Conservation (phyloP, 805 yeast genomes). For the Kluyveromyces starmeri region DNA sequence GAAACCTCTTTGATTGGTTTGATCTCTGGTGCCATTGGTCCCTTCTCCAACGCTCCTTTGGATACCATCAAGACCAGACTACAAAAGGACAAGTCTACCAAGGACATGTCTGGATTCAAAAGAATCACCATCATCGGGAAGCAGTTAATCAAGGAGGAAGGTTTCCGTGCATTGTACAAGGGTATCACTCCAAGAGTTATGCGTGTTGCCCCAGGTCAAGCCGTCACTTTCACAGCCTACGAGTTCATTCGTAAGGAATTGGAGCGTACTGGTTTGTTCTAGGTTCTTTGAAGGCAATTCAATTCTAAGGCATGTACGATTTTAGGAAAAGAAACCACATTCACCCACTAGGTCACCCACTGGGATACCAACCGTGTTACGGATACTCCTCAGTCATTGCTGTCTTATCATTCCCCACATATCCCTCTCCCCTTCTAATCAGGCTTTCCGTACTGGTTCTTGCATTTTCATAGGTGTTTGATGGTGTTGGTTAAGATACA, state of each 20-base stretch:
- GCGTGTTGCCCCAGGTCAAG: constrained; percentile 99
- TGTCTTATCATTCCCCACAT: no score
- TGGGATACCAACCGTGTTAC: no score
- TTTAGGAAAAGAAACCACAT: no score
- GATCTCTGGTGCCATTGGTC: constrained; percentile 94
- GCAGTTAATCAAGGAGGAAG: constrained; percentile 81
- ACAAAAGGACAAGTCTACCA: constrained; percentile 74
- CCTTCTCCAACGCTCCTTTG: constrained; percentile 93
- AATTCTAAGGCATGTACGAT: no score
- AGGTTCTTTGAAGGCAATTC: no score
- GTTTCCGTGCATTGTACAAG: constrained; percentile 79
- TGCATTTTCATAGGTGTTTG: no score
- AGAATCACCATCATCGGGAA: constrained; percentile 75
- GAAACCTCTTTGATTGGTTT: constrained; percentile 90
- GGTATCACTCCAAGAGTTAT: constrained; percentile 98
- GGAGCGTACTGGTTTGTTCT: constrained; percentile 31
- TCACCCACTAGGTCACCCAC: no score
- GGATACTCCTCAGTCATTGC: no score
- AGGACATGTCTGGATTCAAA: constrained; percentile 61
- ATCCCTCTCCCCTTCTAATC: no score
- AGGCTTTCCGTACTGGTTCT: no score
- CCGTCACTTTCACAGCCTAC: constrained; percentile 95
- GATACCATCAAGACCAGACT: constrained; percentile 96
- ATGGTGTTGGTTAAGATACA: no score
- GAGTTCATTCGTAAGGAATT: constrained; percentile 72